phyloP scores from a whole-genome alignment of 768 basidiomycete genomes.

The Tephrocybe sp. region DNA sequence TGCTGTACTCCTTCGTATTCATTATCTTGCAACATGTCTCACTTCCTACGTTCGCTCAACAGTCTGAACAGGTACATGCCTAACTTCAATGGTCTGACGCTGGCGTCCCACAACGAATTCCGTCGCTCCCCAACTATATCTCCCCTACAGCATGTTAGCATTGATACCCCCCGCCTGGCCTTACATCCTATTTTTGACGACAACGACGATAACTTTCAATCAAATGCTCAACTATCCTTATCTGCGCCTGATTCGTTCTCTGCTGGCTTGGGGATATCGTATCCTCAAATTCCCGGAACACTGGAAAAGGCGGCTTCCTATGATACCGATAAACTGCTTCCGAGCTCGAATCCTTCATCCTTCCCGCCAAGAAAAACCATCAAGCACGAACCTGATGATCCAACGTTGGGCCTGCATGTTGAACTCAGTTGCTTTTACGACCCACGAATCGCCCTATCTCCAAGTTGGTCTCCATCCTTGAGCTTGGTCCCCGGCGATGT shows the following conservation, averaged over 20 bases:
- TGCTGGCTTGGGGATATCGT: conserved; percentile 12
- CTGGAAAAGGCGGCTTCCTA: conserved; percentile 1
- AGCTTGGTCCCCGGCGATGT: not conserved
- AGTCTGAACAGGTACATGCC: conserved; percentile 12
- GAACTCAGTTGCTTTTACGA: conserved; percentile 13
- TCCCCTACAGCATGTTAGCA: conserved; percentile 18
- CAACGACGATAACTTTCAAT: conserved; percentile 29
- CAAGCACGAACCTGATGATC: conserved; percentile 8
- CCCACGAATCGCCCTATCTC: conserved; percentile 3
- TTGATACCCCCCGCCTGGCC: conserved; percentile 8
- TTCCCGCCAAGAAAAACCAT: not conserved
- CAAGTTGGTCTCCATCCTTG: conserved; percentile 12
- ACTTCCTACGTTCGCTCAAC: conserved; percentile 11
- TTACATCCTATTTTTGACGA: conserved; percentile 16
- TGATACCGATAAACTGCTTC: not conserved
- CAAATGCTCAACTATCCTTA: conserved; percentile 23
- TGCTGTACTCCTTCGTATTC: not conserved
- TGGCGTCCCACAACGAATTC: conserved; percentile 26
- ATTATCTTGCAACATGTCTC: conserved; percentile 9
- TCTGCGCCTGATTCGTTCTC: conserved; percentile 24
- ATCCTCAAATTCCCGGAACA: conserved; percentile 4
- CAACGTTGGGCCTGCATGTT: conserved; percentile 12
- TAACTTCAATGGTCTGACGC: conserved; percentile 19
- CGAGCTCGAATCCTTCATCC: not conserved
- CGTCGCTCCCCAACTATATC: conserved; percentile 22